phyloP scores from a whole-genome alignment of 768 basidiomycete genomes.

The Daedaleopsis nitida region DNA sequence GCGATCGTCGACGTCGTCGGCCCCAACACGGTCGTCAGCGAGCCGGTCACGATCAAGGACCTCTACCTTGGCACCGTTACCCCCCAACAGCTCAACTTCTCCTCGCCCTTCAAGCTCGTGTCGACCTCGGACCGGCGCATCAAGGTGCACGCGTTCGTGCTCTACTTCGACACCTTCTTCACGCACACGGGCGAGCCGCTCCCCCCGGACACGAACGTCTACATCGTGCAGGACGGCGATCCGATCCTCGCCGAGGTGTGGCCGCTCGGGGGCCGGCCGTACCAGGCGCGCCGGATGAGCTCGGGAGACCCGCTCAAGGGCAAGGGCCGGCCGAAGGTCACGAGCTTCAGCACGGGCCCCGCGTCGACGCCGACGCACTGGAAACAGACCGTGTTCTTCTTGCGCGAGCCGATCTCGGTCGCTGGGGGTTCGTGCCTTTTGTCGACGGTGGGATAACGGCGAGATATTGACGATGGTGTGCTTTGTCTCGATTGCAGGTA shows the following conservation, averaged over 20 bases:
- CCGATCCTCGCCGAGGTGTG: constrained; percentile 73
- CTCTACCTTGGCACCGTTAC: constrained; percentile 68
- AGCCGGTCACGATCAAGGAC: constrained; percentile 75
- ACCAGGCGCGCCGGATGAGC: constrained; percentile 61
- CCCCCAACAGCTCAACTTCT: constrained; percentile 76
- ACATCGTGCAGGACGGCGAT: constrained; percentile 59
- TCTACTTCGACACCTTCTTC: constrained; percentile 98
- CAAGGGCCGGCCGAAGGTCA: constrained; percentile 47
- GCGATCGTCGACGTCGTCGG: constrained; percentile 82
- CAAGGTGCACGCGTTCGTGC: constrained; percentile 77
- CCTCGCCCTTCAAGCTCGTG: constrained; percentile 74
- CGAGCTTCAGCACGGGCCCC: constrained; percentile 92
- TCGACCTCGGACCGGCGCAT: constrained; percentile 60
- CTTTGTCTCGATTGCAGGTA: constrained; percentile 46
- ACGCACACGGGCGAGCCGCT: constrained; percentile 56
- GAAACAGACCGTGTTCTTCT: constrained; percentile 92
- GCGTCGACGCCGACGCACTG: constrained; percentile 89
- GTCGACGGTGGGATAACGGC: neutral
- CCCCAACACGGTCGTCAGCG: constrained; percentile 63
- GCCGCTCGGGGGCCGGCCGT: constrained; percentile 71
- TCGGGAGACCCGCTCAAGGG: constrained; percentile 43
- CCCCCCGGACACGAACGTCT: constrained; percentile 52
- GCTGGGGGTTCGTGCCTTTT: constrained; percentile 58
- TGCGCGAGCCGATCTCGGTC: constrained; percentile 76
- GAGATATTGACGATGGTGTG: too few relatives aligned